Conservation (phyloP, 2,329 filamentous ascomycete genomes). For the Sclerotinia trifoliorum region DNA sequence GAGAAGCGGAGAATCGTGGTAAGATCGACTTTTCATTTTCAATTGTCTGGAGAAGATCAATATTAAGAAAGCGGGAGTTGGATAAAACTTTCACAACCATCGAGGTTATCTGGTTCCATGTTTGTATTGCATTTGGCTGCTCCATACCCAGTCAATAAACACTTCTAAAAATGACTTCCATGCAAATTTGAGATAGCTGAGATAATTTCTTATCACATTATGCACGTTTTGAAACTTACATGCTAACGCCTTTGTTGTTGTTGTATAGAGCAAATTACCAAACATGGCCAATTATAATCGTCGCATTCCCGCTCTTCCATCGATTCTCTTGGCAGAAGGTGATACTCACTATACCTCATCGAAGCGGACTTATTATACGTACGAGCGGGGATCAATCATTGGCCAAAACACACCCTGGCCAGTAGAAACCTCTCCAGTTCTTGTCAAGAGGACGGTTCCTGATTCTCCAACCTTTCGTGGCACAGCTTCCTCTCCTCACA, state of each 20-base stretch:
- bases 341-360: neutral
- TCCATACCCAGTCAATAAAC: neutral
- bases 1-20: neutral
- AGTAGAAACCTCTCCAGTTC: neutral
- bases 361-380: neutral
- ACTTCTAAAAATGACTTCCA: neutral
- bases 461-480: neutral
- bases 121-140: neutral
- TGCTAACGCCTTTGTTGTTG: neutral
- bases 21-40: neutral
- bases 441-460: neutral
- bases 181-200: neutral
- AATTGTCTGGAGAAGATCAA: neutral
- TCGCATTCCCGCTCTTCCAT: neutral
- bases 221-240: neutral
- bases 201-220: neutral
- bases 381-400: neutral
- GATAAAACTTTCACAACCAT: neutral
- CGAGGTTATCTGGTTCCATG: neutral
- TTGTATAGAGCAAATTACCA: neutral
- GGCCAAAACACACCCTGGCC: neutral
- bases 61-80: neutral
- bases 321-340: neutral
- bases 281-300: constrained; percentile 2
- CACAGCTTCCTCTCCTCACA: neutral